Evolutionary conservation across 345 rosid genomes (phyloP).

Genomic region (Euphorbia tirucalli): DNA sequence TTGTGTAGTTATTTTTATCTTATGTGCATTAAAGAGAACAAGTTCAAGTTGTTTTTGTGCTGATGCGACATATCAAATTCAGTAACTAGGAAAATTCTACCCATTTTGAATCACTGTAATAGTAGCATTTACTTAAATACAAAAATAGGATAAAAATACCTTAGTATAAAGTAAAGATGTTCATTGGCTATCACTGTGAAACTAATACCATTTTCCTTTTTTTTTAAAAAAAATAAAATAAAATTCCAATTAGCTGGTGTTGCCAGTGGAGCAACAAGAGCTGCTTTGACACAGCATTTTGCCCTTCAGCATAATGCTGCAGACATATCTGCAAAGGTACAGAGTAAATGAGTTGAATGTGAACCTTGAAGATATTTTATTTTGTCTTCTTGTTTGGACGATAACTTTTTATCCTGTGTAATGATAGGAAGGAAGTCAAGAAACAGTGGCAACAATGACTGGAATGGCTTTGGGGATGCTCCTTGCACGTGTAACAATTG

Average conservation of each 20-base stretch:
- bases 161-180: too few species aligned
- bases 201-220: constrained; percentile 1
- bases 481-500: constrained; percentile 72
- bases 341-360: constrained; percentile 8
- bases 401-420: constrained; percentile 14
- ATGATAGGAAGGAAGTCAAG: constrained; percentile 90
- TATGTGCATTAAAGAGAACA: neutral
- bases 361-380: neutral
- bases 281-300: constrained; percentile 95
- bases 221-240: too few species aligned
- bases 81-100: neutral
- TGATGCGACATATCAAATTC: constrained; percentile 1
- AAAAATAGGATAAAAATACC: neutral
- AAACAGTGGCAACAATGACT: constrained; percentile 87
- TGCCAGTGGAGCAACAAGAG: constrained; percentile 98
- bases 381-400: neutral
- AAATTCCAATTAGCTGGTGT: constrained; percentile 75
- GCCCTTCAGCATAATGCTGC: constrained; percentile 96
- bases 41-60: neutral
- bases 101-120: neutral
- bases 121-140: too few species aligned
- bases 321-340: constrained; percentile 90
- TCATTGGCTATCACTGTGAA: constrained; percentile 10
- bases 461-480: constrained; percentile 97
- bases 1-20: neutral